phyloP scores from a whole-genome alignment of 768 basidiomycete species.

The Infundibulicybe gibba region DNA sequence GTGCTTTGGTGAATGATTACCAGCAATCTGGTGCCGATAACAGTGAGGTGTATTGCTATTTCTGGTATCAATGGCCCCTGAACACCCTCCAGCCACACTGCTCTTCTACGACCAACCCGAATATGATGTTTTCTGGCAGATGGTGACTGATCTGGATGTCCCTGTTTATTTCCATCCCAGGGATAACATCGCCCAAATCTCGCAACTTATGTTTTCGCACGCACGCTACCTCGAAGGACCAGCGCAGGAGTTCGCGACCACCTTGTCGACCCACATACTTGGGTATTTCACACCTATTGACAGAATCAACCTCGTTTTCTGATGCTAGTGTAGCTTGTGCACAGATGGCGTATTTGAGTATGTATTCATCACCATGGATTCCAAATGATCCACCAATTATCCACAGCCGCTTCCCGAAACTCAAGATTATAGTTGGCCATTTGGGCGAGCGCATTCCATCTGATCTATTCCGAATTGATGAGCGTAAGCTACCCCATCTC shows the following conservation, averaged over 20 bases:
- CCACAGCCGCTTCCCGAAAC: conserved; percentile 34
- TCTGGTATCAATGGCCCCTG: too few relatives aligned
- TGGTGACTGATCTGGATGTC: conserved; percentile 32
- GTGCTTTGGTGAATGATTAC: conserved; percentile 41
- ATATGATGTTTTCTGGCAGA: conserved; percentile 35
- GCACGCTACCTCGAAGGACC: conserved; percentile 29
- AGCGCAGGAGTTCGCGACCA: conserved; percentile 32
- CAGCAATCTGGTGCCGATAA: conserved; percentile 38
- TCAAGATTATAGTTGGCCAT: conserved; percentile 39
- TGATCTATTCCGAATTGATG: conserved; percentile 35
- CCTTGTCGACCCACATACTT: conserved; percentile 34
- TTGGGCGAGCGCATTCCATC: conserved; percentile 39
- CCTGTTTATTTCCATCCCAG: conserved; percentile 37
- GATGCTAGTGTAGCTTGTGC: conserved; percentile 18
- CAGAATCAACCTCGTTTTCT: background rate
- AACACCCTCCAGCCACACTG: conserved; percentile 21
- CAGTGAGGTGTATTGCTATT: conserved; percentile 13
- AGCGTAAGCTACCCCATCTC: conserved; percentile 19
- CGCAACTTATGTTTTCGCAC: conserved; percentile 23
- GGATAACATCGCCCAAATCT: conserved; percentile 21
- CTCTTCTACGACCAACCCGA: conserved; percentile 35
- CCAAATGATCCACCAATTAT: background rate
- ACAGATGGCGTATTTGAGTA: conserved; percentile 38
- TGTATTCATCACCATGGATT: background rate
- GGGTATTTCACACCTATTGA: conserved; percentile 17